Percentiles rank a stretch among this genome's conserved stretches.
Conservation (phyloP, 441 rosid genomes). For the Erysimum pusillum region DNA sequence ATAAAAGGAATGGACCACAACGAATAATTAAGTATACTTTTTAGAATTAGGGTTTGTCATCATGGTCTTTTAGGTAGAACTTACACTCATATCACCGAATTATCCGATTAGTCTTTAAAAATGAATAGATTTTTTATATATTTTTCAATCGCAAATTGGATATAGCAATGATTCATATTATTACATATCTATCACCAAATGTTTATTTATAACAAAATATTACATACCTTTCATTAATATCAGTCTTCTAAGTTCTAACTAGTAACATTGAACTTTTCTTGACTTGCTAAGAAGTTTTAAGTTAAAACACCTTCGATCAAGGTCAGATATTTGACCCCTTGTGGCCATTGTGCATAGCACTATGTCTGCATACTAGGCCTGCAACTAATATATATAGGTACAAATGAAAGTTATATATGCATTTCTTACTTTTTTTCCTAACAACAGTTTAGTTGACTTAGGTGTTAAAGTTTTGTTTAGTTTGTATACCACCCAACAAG, state of each 20-base stretch:
- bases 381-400: neutral
- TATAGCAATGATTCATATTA: neutral
- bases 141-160: too few relatives aligned
- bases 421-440: neutral
- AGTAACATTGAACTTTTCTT: neutral
- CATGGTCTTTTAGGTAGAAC: constrained; percentile 23
- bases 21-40: neutral
- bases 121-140: neutral
- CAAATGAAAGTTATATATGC: neutral
- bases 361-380: constrained; percentile 15
- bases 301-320: neutral
- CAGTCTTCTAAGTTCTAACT: neutral
- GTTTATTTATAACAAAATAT: neutral
- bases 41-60: constrained; percentile 8
- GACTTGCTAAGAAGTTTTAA: neutral
- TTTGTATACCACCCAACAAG: too few relatives aligned
- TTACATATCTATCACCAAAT: neutral
- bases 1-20: constrained; percentile 23
- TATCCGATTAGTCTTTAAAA: neutral
- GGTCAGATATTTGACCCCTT: constrained; percentile 5
- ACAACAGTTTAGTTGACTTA: neutral
- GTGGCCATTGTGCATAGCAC: constrained; percentile 38
- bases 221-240: neutral
- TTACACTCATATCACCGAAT: neutral
- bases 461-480: too few relatives aligned